Percentiles rank a stretch among this genome's conserved stretches.
Conservation (phyloP, 2,329 filamentous ascomycete genomes). For the Daldinia sp. region DNA sequence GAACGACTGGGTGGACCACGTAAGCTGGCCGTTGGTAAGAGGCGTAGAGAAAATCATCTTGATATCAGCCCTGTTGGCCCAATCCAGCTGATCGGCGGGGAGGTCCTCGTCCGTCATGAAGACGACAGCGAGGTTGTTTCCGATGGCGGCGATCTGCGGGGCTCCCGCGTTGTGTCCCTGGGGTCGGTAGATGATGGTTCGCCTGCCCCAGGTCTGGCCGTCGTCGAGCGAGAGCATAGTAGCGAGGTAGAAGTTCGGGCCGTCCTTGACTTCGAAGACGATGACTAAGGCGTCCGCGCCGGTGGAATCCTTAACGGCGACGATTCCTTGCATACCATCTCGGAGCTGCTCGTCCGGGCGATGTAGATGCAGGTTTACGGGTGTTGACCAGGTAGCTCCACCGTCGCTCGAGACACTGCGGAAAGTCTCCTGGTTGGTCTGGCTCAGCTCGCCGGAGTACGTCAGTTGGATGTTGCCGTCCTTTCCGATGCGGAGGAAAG, state of each 20-base stretch:
- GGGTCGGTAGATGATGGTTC: constrained; percentile 52
- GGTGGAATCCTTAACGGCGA: constrained; percentile 47
- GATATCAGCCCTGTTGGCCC: constrained; percentile 57
- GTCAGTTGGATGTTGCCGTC: constrained; percentile 56
- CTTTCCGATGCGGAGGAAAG: constrained; percentile 56
- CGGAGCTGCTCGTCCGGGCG: constrained; percentile 49
- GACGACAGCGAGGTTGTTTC: constrained; percentile 51
- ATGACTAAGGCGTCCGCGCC: constrained; percentile 54
- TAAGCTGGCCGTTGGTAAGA: constrained; percentile 34
- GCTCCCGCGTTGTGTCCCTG: constrained; percentile 53
- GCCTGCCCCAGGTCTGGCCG: constrained; percentile 51
- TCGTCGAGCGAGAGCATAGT: constrained; percentile 55
- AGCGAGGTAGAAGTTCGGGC: constrained; percentile 52
- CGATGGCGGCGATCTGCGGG: constrained; percentile 53
- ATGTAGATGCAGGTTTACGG: constrained; percentile 51
- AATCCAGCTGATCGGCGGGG: constrained; percentile 20
- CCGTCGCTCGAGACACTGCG: constrained; percentile 53
- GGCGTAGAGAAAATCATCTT: constrained; percentile 42
- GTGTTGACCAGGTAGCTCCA: constrained; percentile 54
- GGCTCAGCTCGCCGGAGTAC: constrained; percentile 57
- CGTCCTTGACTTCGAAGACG: constrained; percentile 55
- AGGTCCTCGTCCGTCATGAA: constrained; percentile 57
- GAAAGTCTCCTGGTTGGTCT: constrained; percentile 59
- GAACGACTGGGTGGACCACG: constrained; percentile 37
- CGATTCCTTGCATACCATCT: constrained; percentile 56